phyloP scores from a whole-genome alignment of 2,329 filamentous ascomycete genomes.

The Colletotrichum tanaceti region DNA sequence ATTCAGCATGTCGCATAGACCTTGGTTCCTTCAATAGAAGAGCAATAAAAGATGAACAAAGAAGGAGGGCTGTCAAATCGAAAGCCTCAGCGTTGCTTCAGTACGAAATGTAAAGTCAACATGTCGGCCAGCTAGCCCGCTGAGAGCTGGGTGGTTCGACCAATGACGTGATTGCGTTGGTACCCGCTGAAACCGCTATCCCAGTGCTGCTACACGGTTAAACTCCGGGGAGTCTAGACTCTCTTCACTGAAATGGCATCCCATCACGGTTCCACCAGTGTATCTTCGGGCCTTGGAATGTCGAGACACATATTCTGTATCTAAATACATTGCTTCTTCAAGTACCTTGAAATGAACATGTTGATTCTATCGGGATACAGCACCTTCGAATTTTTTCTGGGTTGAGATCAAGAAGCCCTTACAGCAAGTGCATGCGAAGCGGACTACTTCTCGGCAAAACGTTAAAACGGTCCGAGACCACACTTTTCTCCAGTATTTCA shows the following conservation, averaged over 20 bases:
- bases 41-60: not conserved
- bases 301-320: not conserved
- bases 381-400: not conserved
- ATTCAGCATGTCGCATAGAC: not conserved
- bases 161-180: not conserved
- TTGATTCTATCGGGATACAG: accelerated
- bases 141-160: not conserved
- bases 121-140: too few relatives aligned
- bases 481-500: slow-evolving; percentile 38
- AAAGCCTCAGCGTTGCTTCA: not conserved
- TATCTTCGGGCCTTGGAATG: not conserved
- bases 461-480: slow-evolving; percentile 28
- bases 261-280: not conserved
- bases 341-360: too few relatives aligned
- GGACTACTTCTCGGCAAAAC: slow-evolving; percentile 16
- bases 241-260: not conserved
- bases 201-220: slow-evolving; percentile 14
- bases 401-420: not conserved
- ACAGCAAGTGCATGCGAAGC: not conserved
- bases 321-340: not conserved
- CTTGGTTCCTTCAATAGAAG: too few relatives aligned
- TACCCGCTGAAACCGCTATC: too few relatives aligned
- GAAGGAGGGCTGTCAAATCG: too few relatives aligned
- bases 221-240: not conserved
- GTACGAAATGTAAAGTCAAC: too few relatives aligned